Evolutionary conservation across 2,329 filamentous ascomycete genomes (phyloP).

Genomic region (Trichophyton schoenleinii): DNA sequence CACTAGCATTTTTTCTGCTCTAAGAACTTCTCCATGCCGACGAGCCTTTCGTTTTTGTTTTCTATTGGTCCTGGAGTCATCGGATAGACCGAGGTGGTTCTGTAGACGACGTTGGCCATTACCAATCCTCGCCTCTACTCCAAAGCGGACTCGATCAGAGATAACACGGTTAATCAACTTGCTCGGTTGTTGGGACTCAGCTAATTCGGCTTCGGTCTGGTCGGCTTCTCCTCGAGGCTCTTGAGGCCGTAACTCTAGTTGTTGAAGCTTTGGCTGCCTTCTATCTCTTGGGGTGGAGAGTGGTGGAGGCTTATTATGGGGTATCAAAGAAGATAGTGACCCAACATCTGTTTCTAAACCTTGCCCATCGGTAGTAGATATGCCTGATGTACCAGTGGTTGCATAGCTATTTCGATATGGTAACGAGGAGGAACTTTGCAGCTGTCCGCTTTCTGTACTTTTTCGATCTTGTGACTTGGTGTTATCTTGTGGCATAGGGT

Average conservation of each 20-base stretch:
- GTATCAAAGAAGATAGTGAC: constrained; percentile 20
- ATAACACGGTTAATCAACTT: constrained; percentile 16
- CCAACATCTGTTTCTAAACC: not conserved
- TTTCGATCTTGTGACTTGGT: not conserved
- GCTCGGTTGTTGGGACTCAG: constrained; percentile 8
- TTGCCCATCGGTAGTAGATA: not conserved
- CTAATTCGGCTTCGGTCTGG: not conserved
- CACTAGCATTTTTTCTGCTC: constrained; percentile 57
- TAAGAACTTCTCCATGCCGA: constrained; percentile 45
- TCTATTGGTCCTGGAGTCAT: constrained; percentile 7
- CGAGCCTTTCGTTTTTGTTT: constrained; percentile 11
- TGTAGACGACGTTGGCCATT: constrained; percentile 31
- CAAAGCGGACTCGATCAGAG: constrained; percentile 32
- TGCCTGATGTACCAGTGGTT: not conserved
- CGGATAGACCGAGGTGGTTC: constrained; percentile 22
- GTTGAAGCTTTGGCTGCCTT: constrained; percentile 4
- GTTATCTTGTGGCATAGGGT: not conserved
- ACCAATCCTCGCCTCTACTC: constrained; percentile 32
- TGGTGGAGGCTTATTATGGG: constrained; percentile 8
- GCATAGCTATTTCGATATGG: not conserved
- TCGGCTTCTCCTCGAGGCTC: constrained; percentile 18
- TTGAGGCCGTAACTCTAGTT: constrained; percentile 20
- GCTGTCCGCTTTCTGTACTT: not conserved
- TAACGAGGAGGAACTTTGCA: not conserved
- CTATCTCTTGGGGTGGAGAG: constrained; percentile 12